These are phyloP conservation scores for Ehretia macrophylla DNA, from an alignment of 257 asterid species.

Conservation along the genomic window DNA sequence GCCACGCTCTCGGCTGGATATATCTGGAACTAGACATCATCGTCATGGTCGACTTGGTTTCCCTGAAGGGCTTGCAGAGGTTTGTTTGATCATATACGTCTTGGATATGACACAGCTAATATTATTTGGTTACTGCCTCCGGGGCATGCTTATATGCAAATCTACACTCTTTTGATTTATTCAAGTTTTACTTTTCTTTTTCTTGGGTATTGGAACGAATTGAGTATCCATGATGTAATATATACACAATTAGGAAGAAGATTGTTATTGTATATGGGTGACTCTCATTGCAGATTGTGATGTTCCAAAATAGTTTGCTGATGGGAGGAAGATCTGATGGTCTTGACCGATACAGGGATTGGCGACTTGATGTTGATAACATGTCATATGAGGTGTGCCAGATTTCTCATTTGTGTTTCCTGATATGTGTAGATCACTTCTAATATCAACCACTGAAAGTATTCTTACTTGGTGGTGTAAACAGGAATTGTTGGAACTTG, in stretches of 20 bases:
- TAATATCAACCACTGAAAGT: too few relatives aligned
- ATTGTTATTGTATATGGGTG: too few relatives aligned
- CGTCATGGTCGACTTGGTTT: slow-evolving; percentile 33
- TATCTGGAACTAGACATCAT: slow-evolving; percentile 33
- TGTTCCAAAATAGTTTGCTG: slow-evolving; percentile 57
- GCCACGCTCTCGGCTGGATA: slow-evolving; percentile 29
- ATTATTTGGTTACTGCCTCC: not conserved
- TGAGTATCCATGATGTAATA: too few relatives aligned
- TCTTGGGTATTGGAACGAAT: too few relatives aligned
- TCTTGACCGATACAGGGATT: slow-evolving; percentile 51
- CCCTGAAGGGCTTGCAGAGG: slow-evolving; percentile 47
- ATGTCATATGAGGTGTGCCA: slow-evolving; percentile 80
- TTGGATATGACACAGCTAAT: too few relatives aligned
- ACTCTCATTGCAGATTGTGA: slow-evolving; percentile 47
- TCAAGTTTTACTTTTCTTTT: too few relatives aligned
- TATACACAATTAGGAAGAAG: too few relatives aligned
- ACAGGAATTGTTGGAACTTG: slow-evolving; percentile 88
- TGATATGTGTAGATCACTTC: not conserved
- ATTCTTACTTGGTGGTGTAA: slow-evolving; percentile 5
- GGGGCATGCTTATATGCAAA: too few relatives aligned
- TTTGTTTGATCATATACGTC: slow-evolving; percentile 10
- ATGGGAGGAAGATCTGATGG: slow-evolving; percentile 57
- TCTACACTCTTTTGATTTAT: too few relatives aligned
- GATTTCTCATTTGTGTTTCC: not conserved
- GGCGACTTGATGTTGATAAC: slow-evolving; percentile 72